A percentile compares a stretch with the other conserved stretches of the same genome.
These are phyloP conservation scores for Stenocarpella maydis DNA, from an alignment of 2,329 filamentous ascomycete species.

Conservation along the genomic window DNA sequence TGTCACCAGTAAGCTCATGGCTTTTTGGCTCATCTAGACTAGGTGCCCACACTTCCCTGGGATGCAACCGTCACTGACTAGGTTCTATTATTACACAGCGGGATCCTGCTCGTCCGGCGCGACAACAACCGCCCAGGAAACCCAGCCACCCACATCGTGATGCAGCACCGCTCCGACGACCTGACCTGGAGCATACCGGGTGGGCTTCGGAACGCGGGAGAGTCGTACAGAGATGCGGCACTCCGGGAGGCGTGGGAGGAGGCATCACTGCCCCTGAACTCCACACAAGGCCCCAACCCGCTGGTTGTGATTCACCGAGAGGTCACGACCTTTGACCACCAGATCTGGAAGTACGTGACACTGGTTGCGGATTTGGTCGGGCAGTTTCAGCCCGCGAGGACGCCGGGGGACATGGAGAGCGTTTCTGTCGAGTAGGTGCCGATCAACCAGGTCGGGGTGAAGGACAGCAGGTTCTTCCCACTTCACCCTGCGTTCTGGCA, in stretches of 20 bases:
- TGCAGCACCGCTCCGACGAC: conserved; percentile 7
- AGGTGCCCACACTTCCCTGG: not conserved
- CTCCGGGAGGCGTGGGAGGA: conserved; percentile 27
- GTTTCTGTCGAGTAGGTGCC: conserved; percentile 15
- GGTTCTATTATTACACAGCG: not conserved
- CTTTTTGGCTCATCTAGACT: not conserved
- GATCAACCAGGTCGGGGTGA: conserved; percentile 4
- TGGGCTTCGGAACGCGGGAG: not conserved
- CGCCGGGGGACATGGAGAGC: not conserved
- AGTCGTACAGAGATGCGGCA: not conserved
- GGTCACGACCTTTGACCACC: not conserved
- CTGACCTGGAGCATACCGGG: conserved; percentile 15
- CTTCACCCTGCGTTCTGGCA: conserved; percentile 17
- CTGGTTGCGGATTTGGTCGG: conserved; percentile 7
- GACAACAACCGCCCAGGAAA: not conserved
- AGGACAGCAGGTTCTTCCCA: not conserved
- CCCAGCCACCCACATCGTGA: not conserved
- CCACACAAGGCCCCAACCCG: not conserved
- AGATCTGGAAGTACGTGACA: conserved; percentile 20
- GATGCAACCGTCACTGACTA: not conserved
- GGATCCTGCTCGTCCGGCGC: conserved; percentile 7
- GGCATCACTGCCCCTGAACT: not conserved
- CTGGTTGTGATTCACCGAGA: not conserved
- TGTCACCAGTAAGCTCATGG: not conserved
- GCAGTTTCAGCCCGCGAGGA: not conserved